Conservation (phyloP, 2,329 filamentous ascomycete genomes). For the Talaromyces islandicus region DNA sequence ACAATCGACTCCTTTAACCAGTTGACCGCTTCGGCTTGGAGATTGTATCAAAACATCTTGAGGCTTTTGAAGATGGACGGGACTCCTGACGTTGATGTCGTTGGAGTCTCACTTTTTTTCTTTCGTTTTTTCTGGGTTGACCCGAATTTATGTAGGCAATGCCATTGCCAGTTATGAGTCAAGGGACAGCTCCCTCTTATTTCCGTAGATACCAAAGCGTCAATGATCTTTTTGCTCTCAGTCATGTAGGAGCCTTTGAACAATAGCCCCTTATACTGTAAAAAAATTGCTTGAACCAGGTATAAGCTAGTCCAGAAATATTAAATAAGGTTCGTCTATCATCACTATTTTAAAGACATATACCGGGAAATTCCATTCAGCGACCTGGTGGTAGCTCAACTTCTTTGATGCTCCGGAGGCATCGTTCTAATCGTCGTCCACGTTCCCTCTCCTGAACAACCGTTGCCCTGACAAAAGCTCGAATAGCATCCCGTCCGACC, state of each 20-base stretch:
- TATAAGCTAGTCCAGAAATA: neutral
- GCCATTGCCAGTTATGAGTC: neutral
- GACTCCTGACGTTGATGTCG: neutral
- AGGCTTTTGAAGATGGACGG: neutral
- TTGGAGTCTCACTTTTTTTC: neutral
- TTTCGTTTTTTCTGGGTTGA: neutral
- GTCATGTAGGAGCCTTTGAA: neutral
- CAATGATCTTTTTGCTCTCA: neutral
- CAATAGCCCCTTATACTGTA: neutral
- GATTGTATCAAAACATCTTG: neutral
- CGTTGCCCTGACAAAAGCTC: slow-evolving; percentile 69
- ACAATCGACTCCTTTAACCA: neutral
- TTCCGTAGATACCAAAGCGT: neutral
- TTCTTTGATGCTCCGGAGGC: slow-evolving; percentile 57
- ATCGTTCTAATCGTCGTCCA: slow-evolving; percentile 73
- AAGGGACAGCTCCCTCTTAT: neutral
- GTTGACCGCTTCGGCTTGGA: neutral
- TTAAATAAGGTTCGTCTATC: neutral
- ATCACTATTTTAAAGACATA: neutral
- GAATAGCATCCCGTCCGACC: slow-evolving; percentile 67
- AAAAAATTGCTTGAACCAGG: neutral
- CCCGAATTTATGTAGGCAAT: neutral
- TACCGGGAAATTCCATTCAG: neutral
- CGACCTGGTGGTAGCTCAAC: neutral
- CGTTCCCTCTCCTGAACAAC: slow-evolving; percentile 73